These are phyloP conservation scores for Ricinus communis DNA, from an alignment of 345 rosid species.

Conservation along the genomic window DNA sequence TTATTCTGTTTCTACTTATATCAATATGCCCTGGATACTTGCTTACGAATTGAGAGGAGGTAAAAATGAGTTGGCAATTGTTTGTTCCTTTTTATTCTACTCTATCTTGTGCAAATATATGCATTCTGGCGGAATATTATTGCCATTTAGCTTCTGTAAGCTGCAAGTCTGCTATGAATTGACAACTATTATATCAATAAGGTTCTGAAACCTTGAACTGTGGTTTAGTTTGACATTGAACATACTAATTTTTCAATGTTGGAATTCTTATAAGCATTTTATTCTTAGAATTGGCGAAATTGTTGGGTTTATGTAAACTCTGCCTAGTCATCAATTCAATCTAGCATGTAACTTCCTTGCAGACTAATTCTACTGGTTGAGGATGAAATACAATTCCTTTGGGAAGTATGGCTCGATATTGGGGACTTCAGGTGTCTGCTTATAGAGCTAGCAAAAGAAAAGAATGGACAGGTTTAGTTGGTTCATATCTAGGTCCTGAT, in stretches of 20 bases:
- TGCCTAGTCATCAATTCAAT: no score
- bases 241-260: not conserved
- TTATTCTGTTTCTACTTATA: not conserved
- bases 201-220: not conserved
- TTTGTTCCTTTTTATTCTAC: not conserved
- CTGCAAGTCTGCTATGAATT: not conserved
- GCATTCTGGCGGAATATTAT: not conserved
- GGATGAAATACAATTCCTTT: no score
- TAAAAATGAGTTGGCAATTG: not conserved
- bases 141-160: not conserved
- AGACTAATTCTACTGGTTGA: no score
- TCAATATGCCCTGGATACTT: constrained; percentile 2
- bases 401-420: no score
- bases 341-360: no score
- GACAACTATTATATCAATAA: not conserved
- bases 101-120: not conserved
- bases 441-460: no score
- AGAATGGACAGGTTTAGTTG: no score
- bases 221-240: not conserved
- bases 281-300: no score
- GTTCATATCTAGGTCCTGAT: no score
- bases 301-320: no score
- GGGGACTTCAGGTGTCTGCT: no score
- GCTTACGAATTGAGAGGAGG: not conserved
- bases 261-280: no score